Conservation (phyloP, 2,329 filamentous ascomycete genomes). For the Remersonia thermophila region DNA sequence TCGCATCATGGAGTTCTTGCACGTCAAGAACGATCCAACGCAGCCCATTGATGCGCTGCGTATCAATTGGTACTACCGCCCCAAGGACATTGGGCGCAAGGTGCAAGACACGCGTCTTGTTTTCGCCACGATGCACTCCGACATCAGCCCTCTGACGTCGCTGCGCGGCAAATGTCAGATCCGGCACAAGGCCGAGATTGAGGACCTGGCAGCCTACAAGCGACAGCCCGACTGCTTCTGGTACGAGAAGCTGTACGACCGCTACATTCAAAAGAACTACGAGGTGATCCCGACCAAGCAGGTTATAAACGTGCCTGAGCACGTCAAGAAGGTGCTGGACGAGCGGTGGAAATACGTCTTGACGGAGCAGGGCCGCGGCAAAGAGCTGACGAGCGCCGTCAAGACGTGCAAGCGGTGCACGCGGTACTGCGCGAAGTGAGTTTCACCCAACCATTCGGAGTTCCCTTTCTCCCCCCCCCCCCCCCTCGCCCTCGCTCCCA, state of each 20-base stretch:
- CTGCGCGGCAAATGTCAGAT: slow-evolving; percentile 90
- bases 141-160: slow-evolving; percentile 83
- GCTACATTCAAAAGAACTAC: slow-evolving; percentile 96
- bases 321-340: slow-evolving; percentile 90
- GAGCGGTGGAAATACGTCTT: slow-evolving; percentile 95
- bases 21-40: slow-evolving; percentile 59
- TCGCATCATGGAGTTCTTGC: slow-evolving; percentile 96
- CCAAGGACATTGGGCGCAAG: slow-evolving; percentile 88
- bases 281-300: slow-evolving; percentile 84
- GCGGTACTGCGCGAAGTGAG: slow-evolving; percentile 82
- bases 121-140: slow-evolving; percentile 97
- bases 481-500: background rate
- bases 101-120: slow-evolving; percentile 81
- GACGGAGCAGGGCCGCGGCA: slow-evolving; percentile 84
- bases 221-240: slow-evolving; percentile 82
- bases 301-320: slow-evolving; percentile 91
- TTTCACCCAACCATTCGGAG: slow-evolving; percentile 12
- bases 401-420: slow-evolving; percentile 92
- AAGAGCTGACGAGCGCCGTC: slow-evolving; percentile 89
- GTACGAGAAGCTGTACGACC: slow-evolving; percentile 95
- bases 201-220: slow-evolving; percentile 70
- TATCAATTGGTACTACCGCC: slow-evolving; percentile 97
- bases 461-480: background rate
- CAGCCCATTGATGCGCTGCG: slow-evolving; percentile 74
- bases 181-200: slow-evolving; percentile 75